Base-by-base conservation (phyloP, 352 stramenopile species). In the Phytophthora rubi region DNA sequence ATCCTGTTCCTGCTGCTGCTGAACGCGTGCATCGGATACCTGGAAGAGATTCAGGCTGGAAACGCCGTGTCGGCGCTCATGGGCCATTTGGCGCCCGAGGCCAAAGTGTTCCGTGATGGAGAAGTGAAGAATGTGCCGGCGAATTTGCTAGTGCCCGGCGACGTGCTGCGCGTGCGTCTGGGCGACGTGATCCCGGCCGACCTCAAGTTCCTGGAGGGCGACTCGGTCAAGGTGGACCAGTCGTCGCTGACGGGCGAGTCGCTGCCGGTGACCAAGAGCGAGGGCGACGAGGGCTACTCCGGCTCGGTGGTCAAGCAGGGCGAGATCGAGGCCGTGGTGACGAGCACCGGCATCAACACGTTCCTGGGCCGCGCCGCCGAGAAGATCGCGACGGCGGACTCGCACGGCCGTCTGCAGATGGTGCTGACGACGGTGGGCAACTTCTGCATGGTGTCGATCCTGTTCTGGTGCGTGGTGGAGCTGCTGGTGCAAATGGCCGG, bases 151-250 rank as follows among this genome's bases (percentile, higher is more conserved):
- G 81, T 91, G 33, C 80, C 82, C 30, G 78, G 85, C 65, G 82
- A 91, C 66, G 71, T 92, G 64, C 90, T 90, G 52, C 79, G 80
- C 51, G 78, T 90, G 51, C 80, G 81, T 83, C 62, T 96, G 10
- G 94, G 95, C 48, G 92, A 97, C 62, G 89, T 95, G 32, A 86
- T 98, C 56, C 95, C 95, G 10, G 92, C 92, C 13, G 95, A 98
- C 74, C 55, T 94, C 56, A 88, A 90, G 79, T 86, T 91, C 74
- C 76, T 93, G 49, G 82, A 91, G 47, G 86, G 86, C n/a, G 83
- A 94, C 52, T 30, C 73, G 21, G 55, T 98, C 57, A 89, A 95
- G 62, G 89, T 95, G 18, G 87, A 96, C 62, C 89, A 98, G 76
- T 92, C 94, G 39, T 94, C 91, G 49, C 80, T 98, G 9, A 98